These are phyloP conservation scores for Mariannaea elegans DNA, from an alignment of 2,329 filamentous ascomycete genomes.

Conservation along the genomic window DNA sequence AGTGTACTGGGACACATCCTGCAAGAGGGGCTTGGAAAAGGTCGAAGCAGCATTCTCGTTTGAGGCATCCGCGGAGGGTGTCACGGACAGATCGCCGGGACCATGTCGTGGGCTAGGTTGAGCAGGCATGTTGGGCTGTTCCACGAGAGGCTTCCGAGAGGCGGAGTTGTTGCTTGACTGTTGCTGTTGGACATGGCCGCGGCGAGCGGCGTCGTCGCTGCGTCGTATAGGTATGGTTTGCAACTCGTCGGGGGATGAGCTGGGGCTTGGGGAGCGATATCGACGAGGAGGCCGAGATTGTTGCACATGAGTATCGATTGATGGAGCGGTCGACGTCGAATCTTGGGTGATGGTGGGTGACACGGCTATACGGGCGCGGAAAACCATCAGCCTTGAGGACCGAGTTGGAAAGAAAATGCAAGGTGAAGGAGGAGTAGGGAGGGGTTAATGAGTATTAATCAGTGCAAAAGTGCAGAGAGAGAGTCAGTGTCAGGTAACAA, in stretches of 20 bases:
- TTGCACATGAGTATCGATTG: constrained; percentile 61
- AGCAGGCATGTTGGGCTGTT: constrained; percentile 50
- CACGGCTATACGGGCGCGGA: constrained; percentile 41
- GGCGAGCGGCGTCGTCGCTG: constrained; percentile 54
- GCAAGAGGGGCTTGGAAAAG: constrained; percentile 64
- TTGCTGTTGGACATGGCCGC: constrained; percentile 49
- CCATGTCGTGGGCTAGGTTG: constrained; percentile 42
- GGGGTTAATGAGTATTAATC: constrained; percentile 8
- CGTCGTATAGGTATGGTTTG: constrained; percentile 54
- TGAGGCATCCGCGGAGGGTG: constrained; percentile 42
- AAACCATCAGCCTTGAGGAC: constrained; percentile 47
- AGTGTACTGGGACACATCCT: constrained; percentile 72
- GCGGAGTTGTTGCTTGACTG: constrained; percentile 44
- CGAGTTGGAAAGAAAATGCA: constrained; percentile 5
- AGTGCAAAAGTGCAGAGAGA: neutral
- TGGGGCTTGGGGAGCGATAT: constrained; percentile 64
- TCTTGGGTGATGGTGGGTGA: constrained; percentile 44
- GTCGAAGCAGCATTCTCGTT: constrained; percentile 53
- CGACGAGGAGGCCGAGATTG: constrained; percentile 59
- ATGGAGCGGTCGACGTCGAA: constrained; percentile 65
- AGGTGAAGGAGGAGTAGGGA: constrained; percentile 5
- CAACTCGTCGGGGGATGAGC: constrained; percentile 55
- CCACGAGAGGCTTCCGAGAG: constrained; percentile 60
- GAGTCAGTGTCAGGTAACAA: constrained; percentile 10
- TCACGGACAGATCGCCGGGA: constrained; percentile 38